Percentiles rank a stretch among this genome's conserved stretches.
Evolutionary conservation across 2,329 filamentous ascomycete species (phyloP).

Genomic region (Cercospora janseana): DNA sequence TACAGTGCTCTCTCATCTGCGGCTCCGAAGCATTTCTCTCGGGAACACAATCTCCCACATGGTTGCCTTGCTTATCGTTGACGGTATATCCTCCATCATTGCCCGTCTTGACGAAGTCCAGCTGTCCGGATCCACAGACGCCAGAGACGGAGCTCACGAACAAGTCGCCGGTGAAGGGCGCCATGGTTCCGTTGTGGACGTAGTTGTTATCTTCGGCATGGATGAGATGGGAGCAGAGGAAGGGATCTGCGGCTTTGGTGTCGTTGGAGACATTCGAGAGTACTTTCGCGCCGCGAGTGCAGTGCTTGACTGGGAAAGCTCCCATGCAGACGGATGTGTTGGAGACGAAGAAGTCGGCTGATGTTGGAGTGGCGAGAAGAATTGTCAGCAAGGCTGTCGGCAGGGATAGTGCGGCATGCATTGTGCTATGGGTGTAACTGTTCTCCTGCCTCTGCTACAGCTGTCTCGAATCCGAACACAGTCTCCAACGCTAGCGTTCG

Average conservation of each 20-base stretch:
- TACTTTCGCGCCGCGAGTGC: slow-evolving; percentile 24
- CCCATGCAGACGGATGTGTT: slow-evolving; percentile 30
- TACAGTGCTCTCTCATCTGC: slow-evolving; percentile 11
- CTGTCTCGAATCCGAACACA: too few relatives aligned
- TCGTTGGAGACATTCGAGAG: slow-evolving; percentile 16
- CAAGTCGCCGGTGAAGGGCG: slow-evolving; percentile 6
- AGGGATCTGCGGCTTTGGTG: slow-evolving; percentile 15
- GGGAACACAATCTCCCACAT: slow-evolving; percentile 20
- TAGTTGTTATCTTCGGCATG: slow-evolving; percentile 26
- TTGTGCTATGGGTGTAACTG: too few relatives aligned
- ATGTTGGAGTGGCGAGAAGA: slow-evolving; percentile 3
- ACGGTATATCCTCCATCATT: slow-evolving; percentile 16
- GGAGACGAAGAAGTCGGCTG: slow-evolving; percentile 28
- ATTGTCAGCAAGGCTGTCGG: not conserved
- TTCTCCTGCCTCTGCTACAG: too few relatives aligned
- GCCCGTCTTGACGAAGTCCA: slow-evolving; percentile 20
- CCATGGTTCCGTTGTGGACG: slow-evolving; percentile 24
- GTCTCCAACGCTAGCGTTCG: too few relatives aligned
- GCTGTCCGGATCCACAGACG: slow-evolving; percentile 21
- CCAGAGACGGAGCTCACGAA: slow-evolving; percentile 15
- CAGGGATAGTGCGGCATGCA: not conserved
- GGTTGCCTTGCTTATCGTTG: slow-evolving; percentile 13
- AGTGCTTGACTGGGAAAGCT: slow-evolving; percentile 19
- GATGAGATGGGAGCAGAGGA: slow-evolving; percentile 22
- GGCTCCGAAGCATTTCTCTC: slow-evolving; percentile 9